Conservation (phyloP, 176 grass and related monocot species). For the Rhipidocladum racemiflorum region DNA sequence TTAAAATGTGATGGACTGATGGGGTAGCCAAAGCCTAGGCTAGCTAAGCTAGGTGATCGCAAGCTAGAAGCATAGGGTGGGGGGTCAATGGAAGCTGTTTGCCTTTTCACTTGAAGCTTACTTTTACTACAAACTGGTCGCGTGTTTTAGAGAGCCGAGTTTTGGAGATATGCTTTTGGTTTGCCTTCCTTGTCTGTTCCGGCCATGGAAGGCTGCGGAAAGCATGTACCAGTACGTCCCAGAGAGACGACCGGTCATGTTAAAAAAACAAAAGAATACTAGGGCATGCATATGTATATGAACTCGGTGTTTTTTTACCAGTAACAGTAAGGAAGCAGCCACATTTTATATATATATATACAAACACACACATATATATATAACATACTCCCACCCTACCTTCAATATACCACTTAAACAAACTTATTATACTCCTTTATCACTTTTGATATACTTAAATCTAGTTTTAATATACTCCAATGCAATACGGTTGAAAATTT, state of each 20-base stretch:
- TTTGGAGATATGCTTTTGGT: constrained; percentile 3
- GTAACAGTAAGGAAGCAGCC: too few relatives aligned
- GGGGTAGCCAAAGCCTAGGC: neutral
- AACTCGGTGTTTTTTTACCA: neutral
- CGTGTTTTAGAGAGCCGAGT: constrained; percentile 12
- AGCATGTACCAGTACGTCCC: neutral
- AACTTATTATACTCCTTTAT: too few relatives aligned
- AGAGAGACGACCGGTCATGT: constrained; percentile 11
- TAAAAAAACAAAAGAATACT: neutral
- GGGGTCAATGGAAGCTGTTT: neutral
- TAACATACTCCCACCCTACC: too few relatives aligned
- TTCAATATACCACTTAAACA: too few relatives aligned
- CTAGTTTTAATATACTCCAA: too few relatives aligned
- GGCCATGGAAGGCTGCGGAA: constrained; percentile 29
- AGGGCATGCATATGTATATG: neutral
- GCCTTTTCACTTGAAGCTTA: neutral
- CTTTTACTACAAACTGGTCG: neutral
- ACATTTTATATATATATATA: too few relatives aligned
- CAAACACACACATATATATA: too few relatives aligned
- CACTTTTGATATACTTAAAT: too few relatives aligned
- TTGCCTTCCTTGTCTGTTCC: constrained; percentile 36
- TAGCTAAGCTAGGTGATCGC: neutral
- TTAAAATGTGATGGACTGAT: neutral
- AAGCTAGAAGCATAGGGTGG: neutral
- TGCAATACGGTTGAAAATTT: too few relatives aligned